Base-by-base conservation (phyloP, 345 rosid genomes). In the Dovyalis caffra region DNA sequence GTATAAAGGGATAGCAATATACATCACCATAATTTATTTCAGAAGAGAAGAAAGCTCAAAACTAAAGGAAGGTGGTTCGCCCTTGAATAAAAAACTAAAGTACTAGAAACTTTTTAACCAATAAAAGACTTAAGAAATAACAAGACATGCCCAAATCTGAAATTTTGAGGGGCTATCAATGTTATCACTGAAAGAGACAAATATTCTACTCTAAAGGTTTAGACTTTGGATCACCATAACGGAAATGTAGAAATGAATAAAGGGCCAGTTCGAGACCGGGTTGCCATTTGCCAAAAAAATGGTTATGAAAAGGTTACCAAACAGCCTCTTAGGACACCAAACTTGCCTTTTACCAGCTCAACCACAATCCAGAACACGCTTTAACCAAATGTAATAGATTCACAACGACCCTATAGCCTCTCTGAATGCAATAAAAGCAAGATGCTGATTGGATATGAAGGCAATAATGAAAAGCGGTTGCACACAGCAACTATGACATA, bases 51-150 rank as follows among this genome's bases (percentile, higher is more conserved):
- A 37, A 37, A 37, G 40, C 40, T 37, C 49, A 23, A n/a, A 28
- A n/a, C 10, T 15, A 71, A 26, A 37, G 40, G 47, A 60, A 26
- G 21, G 31, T 33, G 64, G 16, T 26, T 23, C 29, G 6, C 23
- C 20, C 12, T 70, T 49, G 61, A 8, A 49, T 68, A 56, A 43
- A 33, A 73, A 69, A 34, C 26, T n/a, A 75, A 25, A 61, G 47
- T 23, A 40, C 23, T 35, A 21, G 20, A 71, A 35, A 61, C 31
- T 3, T 35, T n/a, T 57, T 37, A 37, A 37, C 11, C 40, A 37
- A 37, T 37, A 11, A 38, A 3, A 62, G 23, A n/a, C 21, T 3
- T 21, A 29, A 68, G 28, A 6, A 29, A 29, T 15, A n/a, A 29
- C 14, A 34, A 25, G 29, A n/a, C n/a, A n/a, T 47, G 20, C 4